Evolutionary conservation across 176 grass and related monocot genomes (phyloP), one percentile per base, ranked within the genome.

Genomic region (Eragrostis curvula): DNA sequence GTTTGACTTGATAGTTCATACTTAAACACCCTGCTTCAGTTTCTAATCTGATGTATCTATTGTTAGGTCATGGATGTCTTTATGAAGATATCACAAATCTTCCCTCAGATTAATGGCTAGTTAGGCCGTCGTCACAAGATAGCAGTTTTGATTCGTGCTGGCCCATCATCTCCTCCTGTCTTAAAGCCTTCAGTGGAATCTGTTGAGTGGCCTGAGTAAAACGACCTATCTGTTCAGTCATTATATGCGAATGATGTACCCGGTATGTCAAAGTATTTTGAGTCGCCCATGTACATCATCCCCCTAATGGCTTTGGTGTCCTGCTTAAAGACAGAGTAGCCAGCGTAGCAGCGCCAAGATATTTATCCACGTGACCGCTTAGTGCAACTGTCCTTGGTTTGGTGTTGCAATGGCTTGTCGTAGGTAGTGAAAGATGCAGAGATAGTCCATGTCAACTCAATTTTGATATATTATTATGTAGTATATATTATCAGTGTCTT

Each of bases 41-140:
- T 67, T 63, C 65, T 74, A 60, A 84, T 40, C 9, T 75, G 21
- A 27, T 68, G 23, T 76, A 30, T 63, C 29, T 60, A 18, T 61
- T 90, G 27, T 50, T 70, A 99, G 96, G 87, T 99, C 77, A 99
- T 99, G 96, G 96, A 99, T 85, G 96, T 99, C 62, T 99, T 99
- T 71, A 86, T 72, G 79, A 99, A 96, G 91, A 99, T 99, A 91
- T 89, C 93, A 25, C 90, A 99, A 79, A 92, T 99, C 87, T 99
- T 99, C 77, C 96, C 96, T 8, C 91, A 90, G 65, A 92, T 90
- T 58, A 85, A 91, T 40, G 93, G 96, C 79, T 99, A 93, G 91
- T 73, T 9, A n/a, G 16, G 65, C 44, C 28, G 85, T 65, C 55
- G 8, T 45, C 0, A 28, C 25, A 77, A 30, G 64, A 52, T 46